Conservation (phyloP, 1,139 yeast genomes). For the Yamadazyma aaseri region DNA sequence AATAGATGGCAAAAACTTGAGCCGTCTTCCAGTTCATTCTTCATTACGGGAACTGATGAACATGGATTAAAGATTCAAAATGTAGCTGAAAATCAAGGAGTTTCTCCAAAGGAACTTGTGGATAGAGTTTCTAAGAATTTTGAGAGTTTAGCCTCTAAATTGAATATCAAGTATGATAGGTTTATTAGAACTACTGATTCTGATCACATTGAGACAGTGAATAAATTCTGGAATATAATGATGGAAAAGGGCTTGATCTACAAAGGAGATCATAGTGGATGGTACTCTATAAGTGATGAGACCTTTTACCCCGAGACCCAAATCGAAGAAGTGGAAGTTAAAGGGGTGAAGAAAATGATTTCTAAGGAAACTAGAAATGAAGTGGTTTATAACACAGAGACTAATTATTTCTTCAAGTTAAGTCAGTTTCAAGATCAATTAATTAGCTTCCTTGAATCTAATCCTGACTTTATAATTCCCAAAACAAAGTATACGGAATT, state of each 20-base stretch:
- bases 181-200: slow-evolving; percentile 88
- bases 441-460: slow-evolving; percentile 43
- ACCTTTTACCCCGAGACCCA: slow-evolving; percentile 88
- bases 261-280: slow-evolving; percentile 82
- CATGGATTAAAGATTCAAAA: slow-evolving; percentile 91
- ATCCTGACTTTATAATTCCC: slow-evolving; percentile 68
- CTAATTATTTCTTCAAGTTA: slow-evolving; percentile 81
- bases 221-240: slow-evolving; percentile 66
- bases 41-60: slow-evolving; percentile 95
- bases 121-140: slow-evolving; percentile 69
- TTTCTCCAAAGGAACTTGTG: slow-evolving; percentile 65
- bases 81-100: slow-evolving; percentile 52
- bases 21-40: slow-evolving; percentile 38
- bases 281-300: slow-evolving; percentile 95
- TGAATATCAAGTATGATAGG: slow-evolving; percentile 63
- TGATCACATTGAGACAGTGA: slow-evolving; percentile 70
- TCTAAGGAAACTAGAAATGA: slow-evolving; percentile 77
- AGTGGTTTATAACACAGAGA: slow-evolving; percentile 75
- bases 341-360: slow-evolving; percentile 37
- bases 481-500: slow-evolving; percentile 52
- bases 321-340: slow-evolving; percentile 45
- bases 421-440: slow-evolving; percentile 58
- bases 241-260: slow-evolving; percentile 65
- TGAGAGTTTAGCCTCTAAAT: slow-evolving; percentile 53
- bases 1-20: slow-evolving; percentile 65